These are phyloP conservation scores for Ramaria rubella DNA, from an alignment of 768 basidiomycete species.

Conservation along the genomic window DNA sequence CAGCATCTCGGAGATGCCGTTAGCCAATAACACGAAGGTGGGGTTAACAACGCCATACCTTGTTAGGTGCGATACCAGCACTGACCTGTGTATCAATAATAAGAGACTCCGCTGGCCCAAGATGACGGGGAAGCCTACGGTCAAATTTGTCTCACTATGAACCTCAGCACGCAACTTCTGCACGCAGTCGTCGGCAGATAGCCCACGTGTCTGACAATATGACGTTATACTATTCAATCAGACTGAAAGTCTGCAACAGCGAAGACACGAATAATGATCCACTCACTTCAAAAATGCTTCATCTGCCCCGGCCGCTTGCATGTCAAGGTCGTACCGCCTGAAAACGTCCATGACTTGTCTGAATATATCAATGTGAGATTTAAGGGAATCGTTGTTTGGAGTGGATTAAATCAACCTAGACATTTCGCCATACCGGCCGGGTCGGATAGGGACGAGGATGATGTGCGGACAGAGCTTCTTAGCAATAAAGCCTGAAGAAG, in stretches of 20 bases:
- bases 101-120: background rate
- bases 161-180: conserved; percentile 69
- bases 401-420: conserved; percentile 30
- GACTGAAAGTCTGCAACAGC: background rate
- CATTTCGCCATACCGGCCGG: conserved; percentile 57
- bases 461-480: conserved; percentile 91
- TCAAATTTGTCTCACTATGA: conserved; percentile 71
- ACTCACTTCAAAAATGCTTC: conserved; percentile 88
- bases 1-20: conserved; percentile 54
- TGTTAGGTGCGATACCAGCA: conserved; percentile 94
- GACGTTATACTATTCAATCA: conserved; percentile 57
- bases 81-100: conserved; percentile 31
- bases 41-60: conserved; percentile 41
- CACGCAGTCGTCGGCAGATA: conserved; percentile 71
- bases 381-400: background rate
- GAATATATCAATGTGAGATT: conserved; percentile 17
- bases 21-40: conserved; percentile 11
- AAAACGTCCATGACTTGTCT: conserved; percentile 62
- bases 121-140: conserved; percentile 38
- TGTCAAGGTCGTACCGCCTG: conserved; percentile 65
- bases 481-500: conserved; percentile 70
- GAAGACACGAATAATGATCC: background rate
- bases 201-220: conserved; percentile 64
- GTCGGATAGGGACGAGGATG: conserved; percentile 47
- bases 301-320: conserved; percentile 75